These are phyloP conservation scores for Tolypocladium sp. DNA, from an alignment of 2,329 filamentous ascomycete species.

Conservation along the genomic window DNA sequence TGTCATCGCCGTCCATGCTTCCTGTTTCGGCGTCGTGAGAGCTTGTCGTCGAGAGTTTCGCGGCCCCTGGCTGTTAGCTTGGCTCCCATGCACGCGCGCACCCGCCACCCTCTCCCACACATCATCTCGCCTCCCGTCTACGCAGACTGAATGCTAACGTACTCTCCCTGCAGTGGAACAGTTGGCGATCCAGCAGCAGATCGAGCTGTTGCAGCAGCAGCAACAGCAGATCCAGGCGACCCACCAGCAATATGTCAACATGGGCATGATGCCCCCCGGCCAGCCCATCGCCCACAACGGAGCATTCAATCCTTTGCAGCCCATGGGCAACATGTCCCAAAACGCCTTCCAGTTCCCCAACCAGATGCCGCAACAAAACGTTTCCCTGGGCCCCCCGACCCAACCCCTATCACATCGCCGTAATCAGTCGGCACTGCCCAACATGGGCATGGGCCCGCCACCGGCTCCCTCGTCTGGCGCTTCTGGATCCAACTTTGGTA, in stretches of 20 bases:
- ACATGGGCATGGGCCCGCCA: constrained; percentile 80
- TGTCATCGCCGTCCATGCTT: constrained; percentile 5
- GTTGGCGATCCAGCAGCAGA: constrained; percentile 94
- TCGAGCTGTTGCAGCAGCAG: constrained; percentile 93
- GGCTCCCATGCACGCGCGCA: neutral
- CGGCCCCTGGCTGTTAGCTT: neutral
- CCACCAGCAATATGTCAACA: constrained; percentile 95
- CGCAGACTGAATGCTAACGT: neutral
- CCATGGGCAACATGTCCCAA: constrained; percentile 71
- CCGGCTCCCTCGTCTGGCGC: constrained; percentile 89
- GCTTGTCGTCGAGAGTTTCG: neutral
- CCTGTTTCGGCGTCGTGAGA: neutral
- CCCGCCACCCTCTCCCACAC: neutral
- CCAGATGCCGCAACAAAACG: constrained; percentile 64
- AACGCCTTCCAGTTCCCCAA: constrained; percentile 83
- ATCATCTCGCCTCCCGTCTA: neutral
- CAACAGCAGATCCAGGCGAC: constrained; percentile 96
- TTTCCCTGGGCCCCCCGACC: constrained; percentile 65
- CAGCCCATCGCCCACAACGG: constrained; percentile 63
- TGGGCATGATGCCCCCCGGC: constrained; percentile 85
- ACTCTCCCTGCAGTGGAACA: constrained; percentile 67
- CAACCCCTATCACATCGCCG: constrained; percentile 85
- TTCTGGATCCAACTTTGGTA: constrained; percentile 68
- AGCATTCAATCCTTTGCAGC: constrained; percentile 70
- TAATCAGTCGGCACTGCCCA: constrained; percentile 94